Conservation (phyloP, 2,329 filamentous ascomycete species). For the Sclerotinia sclerotiorum region DNA sequence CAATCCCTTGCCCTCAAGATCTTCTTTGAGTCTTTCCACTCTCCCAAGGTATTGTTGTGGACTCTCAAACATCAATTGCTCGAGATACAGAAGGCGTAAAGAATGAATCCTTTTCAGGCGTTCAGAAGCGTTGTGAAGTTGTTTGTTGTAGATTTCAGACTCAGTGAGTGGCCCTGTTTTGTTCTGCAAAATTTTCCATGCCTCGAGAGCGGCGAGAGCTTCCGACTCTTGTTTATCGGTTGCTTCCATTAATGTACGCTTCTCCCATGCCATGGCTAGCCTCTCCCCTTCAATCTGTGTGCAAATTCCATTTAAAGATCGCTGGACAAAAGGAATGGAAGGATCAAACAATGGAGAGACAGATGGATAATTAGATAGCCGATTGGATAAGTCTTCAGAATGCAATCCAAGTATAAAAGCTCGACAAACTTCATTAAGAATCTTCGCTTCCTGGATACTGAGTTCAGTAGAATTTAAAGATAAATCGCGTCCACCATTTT, state of each 20-base stretch:
- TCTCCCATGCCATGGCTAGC: conserved; percentile 50
- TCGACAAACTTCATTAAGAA: conserved; percentile 53
- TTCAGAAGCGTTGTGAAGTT: conserved; percentile 51
- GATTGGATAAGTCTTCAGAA: conserved; percentile 48
- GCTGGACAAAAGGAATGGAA: conserved; percentile 33
- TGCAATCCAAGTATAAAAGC: conserved; percentile 56
- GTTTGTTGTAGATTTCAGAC: conserved; percentile 52
- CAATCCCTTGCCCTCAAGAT: conserved; percentile 38
- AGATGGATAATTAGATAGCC: conserved; percentile 50
- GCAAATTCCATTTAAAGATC: conserved; percentile 55
- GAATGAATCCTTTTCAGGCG: conserved; percentile 53
- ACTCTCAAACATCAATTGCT: conserved; percentile 55
- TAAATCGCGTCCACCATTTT: conserved; percentile 38
- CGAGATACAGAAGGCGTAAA: conserved; percentile 53
- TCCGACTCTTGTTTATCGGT: conserved; percentile 43
- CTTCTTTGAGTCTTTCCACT: conserved; percentile 44
- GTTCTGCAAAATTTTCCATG: conserved; percentile 47
- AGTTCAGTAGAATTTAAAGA: conserved; percentile 31
- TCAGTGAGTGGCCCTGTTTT: conserved; percentile 45
- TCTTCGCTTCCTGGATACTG: conserved; percentile 45
- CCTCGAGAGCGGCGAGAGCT: conserved; percentile 43
- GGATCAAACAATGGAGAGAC: conserved; percentile 44
- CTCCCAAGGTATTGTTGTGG: conserved; percentile 52
- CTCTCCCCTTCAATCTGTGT: conserved; percentile 58
- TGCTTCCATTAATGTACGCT: conserved; percentile 41